Evolutionary conservation across 75 land plant genomes (phyloP), one percentile per base, ranked within the genome.

Genomic region (Cryptomeria japonica): DNA sequence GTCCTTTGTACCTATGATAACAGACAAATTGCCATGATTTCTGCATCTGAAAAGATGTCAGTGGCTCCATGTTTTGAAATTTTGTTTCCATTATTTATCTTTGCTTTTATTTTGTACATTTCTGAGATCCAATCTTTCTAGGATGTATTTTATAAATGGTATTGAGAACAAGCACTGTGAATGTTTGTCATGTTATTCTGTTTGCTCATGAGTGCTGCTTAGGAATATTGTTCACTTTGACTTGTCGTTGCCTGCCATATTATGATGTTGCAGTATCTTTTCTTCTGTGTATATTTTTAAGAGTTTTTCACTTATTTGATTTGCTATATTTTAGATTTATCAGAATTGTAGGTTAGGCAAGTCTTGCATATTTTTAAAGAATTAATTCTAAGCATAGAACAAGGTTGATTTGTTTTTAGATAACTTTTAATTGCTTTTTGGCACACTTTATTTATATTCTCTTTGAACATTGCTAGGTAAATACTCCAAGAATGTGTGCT

Each of bases 401-500:
- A 64, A 7, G 38, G 80, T 77, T 15, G 28, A 53, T 86, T 14
- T 28, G 31, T 61, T 41, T 32, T 86, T 39, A 25, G 31, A 82
- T 46, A 38, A 16, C n/a, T 82, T 82, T n/a, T 10, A 38, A 64
- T 6, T 46, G 51, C 15, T 46, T 9, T 41, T 80, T 80, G 44
- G 87, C 22, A 28, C 38, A 31, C 46, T 46, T 28, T 36, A 83
- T 47, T 84, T 15, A 39, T 77, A 31, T 31, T 83, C 32, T n/a
- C 44, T 51, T 34, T 84, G 72, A 39, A 36, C 32, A 38, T 61
- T 91, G 89, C 61, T 80, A 98, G 99, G 97, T 98, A 4, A 93
- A 95, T 75, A 97, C 97, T n/a, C 93, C 97, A 83, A 93, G 99
- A 88, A 90, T 98, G 84, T 93, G 93, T 88, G 96, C 96, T 9